Conservation (phyloP, 2,329 filamentous ascomycete genomes). For the Penicillium sp. region DNA sequence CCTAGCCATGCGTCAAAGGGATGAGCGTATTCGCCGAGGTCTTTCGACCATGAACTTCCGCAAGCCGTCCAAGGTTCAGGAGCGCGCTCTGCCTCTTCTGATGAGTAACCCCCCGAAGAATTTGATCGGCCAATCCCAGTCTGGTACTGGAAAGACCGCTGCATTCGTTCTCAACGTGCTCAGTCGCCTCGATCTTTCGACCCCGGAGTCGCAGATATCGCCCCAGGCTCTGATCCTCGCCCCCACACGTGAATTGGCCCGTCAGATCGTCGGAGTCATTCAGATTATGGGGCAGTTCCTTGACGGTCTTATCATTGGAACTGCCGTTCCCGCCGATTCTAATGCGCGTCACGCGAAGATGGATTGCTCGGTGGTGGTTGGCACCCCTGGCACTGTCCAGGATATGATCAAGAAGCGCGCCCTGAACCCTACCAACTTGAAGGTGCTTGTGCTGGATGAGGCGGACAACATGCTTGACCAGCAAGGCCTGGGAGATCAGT, state of each 20-base stretch:
- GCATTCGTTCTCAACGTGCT: constrained; percentile 93
- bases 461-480: constrained; percentile 98
- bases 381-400: constrained; percentile 88
- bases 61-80: constrained; percentile 97
- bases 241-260: constrained; percentile 83
- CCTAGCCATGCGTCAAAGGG: constrained; percentile 37
- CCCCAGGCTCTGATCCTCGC: constrained; percentile 88
- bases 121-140: constrained; percentile 98
- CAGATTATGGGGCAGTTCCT: constrained; percentile 80
- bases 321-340: constrained; percentile 74
- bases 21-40: constrained; percentile 67
- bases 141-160: constrained; percentile 95
- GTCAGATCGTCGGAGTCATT: constrained; percentile 87
- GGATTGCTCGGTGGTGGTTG: constrained; percentile 76
- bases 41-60: constrained; percentile 79
- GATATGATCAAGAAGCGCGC: constrained; percentile 76
- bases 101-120: constrained; percentile 82
- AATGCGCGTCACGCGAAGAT: constrained; percentile 66
- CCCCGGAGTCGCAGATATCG: constrained; percentile 51
- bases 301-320: constrained; percentile 67
- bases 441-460: constrained; percentile 87
- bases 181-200: constrained; percentile 72
- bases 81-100: constrained; percentile 85
- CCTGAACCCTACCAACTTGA: constrained; percentile 68
- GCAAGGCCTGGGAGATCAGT: constrained; percentile 92